Evolutionary conservation across 2,329 filamentous ascomycete genomes (phyloP), one percentile per base, ranked within the genome.

Genomic region (Pyrenophora graminea): DNA sequence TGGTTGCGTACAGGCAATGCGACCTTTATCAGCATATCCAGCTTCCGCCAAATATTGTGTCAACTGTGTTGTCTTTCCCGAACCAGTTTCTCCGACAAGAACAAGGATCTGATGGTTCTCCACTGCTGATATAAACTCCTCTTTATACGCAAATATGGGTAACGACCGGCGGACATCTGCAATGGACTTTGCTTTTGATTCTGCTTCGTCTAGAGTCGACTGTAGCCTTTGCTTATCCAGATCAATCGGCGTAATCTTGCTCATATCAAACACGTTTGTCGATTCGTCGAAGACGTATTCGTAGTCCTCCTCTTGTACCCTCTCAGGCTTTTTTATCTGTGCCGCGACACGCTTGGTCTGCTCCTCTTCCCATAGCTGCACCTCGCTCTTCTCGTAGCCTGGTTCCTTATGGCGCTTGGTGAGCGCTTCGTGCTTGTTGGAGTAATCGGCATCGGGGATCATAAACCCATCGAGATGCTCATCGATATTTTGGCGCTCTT

Each of bases 311-410:
- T 91, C 86, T 45, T 92, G 86, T 12, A 89, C 85, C 31, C 87
- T 82, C 67, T 95, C 90, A 0, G 85, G 77, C 45, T 85, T 60
- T 39, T 84, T 59, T 85, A 82, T 55, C 31, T 64, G 59, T 21
- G 54, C 51, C 42, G 93, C 94, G 5, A 91, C 92, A 72, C 95
- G 95, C 49, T 86, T 82, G 1, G 88, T 83, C 75, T 97, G 93
- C 69, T 97, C 93, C 51, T 85, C 79, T 71, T 99, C 94, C 93
- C 93, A 99, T 67, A 96, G 90, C 56, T 99, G 92, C 58, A 96
- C 89, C 71, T 99, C 94, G 0, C 91, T 96, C 51, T 96, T 85
- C 63, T 91, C 95, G 63, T 87, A 88, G 70, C 97, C 93, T 58
- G 93, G 87, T 58, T 94, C 87, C 4, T 92, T 92, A 63, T 87